phyloP scores from a whole-genome alignment of 441 rosid genomes.

The Corymbia citriodora region DNA sequence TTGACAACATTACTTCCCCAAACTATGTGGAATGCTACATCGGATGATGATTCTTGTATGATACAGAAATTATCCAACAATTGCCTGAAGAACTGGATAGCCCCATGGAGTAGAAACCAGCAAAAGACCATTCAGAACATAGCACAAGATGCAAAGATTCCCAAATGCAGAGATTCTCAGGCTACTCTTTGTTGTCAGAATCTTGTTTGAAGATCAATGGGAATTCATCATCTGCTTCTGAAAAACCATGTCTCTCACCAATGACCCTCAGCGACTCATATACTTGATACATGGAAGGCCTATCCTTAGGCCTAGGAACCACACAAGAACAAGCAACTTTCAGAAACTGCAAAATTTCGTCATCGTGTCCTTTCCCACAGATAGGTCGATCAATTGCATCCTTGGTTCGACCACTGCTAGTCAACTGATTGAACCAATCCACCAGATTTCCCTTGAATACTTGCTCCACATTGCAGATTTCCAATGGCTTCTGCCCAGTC shows the following conservation, averaged over 20 bases:
- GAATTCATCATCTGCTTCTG: conserved; percentile 46
- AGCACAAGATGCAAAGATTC: conserved; percentile 9
- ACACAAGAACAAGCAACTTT: conserved; percentile 54
- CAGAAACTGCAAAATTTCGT: conserved; percentile 45
- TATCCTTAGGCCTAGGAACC: conserved; percentile 59
- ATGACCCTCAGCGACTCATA: conserved; percentile 49
- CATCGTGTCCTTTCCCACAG: conserved; percentile 40
- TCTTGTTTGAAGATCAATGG: conserved; percentile 48
- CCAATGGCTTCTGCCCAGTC: conserved; percentile 46
- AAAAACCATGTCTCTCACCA: conserved; percentile 42
- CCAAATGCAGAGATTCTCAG: conserved; percentile 2
- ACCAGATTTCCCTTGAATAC: conserved; percentile 62
- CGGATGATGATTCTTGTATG: conserved; percentile 12
- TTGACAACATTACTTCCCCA: conserved; percentile 7
- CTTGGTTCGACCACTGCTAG: conserved; percentile 36
- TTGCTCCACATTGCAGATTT: conserved; percentile 29
- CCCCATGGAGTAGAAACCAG: conserved; percentile 18
- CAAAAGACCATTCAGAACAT: conserved; percentile 5
- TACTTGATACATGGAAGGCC: conserved; percentile 52
- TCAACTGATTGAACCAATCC: conserved; percentile 49
- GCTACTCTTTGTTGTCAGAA: conserved; percentile 20
- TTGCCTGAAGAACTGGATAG: conserved; percentile 15
- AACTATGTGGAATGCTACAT: conserved; percentile 12
- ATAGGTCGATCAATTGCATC: conserved; percentile 43
- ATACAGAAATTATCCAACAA: conserved; percentile 27